These are phyloP conservation scores for Chlamydomonas sp. DNA, from an alignment of 139 green algal species.

Conservation along the genomic window DNA sequence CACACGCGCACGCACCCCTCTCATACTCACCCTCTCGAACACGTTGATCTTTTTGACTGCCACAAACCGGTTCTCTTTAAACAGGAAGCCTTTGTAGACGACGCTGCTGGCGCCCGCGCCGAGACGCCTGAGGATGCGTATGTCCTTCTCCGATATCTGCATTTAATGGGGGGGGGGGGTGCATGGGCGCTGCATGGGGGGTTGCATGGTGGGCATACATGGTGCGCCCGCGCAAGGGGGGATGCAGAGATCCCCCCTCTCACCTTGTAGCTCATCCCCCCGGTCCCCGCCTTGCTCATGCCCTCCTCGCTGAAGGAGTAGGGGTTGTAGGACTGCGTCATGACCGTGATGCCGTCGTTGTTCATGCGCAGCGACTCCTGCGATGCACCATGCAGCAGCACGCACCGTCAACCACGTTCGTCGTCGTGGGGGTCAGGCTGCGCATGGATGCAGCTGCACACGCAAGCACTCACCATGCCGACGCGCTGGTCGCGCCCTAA, in stretches of 20 bases:
- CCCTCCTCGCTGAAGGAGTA: conserved; percentile 33
- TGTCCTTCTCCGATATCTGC: conserved; percentile 72
- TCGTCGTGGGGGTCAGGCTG: too few relatives aligned
- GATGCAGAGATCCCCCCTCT: not conserved
- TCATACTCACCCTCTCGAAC: conserved; percentile 50
- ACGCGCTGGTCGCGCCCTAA: too few relatives aligned
- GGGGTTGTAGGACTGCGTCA: conserved; percentile 36
- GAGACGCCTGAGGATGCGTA: conserved; percentile 59
- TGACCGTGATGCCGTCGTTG: conserved; percentile 26
- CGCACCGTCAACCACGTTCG: too few relatives aligned
- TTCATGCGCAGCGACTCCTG: conserved; percentile 25
- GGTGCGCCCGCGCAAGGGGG: too few relatives aligned
- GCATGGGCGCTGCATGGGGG: not conserved
- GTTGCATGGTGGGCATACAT: not conserved
- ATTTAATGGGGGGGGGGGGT: not conserved
- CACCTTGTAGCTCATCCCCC: conserved; percentile 27
- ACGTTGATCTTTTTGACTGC: conserved; percentile 79
- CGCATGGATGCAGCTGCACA: too few relatives aligned
- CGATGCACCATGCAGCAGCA: conserved; percentile 9
- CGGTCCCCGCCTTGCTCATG: conserved; percentile 22
- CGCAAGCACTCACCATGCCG: too few relatives aligned
- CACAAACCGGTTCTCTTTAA: conserved; percentile 58
- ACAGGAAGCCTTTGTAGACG: conserved; percentile 63
- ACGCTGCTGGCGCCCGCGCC: conserved; percentile 19
- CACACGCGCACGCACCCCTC: too few relatives aligned